Conservation (phyloP, 1,284 basidiomycete genomes). For the Meripilus lineatus region DNA sequence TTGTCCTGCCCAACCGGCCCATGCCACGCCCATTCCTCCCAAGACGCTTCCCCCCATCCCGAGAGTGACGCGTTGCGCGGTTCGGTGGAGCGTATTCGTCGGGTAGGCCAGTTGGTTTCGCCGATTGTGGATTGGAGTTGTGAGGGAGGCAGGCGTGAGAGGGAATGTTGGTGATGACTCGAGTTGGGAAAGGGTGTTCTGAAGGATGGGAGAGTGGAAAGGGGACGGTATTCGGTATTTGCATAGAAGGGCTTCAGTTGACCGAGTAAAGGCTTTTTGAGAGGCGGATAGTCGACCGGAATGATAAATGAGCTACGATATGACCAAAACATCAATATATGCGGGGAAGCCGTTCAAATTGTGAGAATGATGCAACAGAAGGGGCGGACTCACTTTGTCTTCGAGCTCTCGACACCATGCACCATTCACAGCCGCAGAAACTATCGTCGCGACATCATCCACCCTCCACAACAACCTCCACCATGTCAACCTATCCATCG, state of each 20-base stretch:
- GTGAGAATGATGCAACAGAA: conserved; percentile 2
- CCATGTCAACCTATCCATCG: conserved; percentile 59
- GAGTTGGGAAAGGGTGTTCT: conserved; percentile 62
- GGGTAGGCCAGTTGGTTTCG: conserved; percentile 57
- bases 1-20: conserved; percentile 53
- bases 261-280: conserved; percentile 43
- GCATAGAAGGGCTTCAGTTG: conserved; percentile 38
- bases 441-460: conserved; percentile 64
- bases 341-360: too few species aligned
- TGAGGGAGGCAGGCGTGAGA: conserved; percentile 48
- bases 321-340: too few species aligned
- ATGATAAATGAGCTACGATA: conserved; percentile 63
- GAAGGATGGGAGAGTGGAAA: conserved; percentile 62
- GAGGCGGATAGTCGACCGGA: conserved; percentile 59
- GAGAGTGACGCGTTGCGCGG: conserved; percentile 60
- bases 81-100: conserved; percentile 58
- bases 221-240: conserved; percentile 33
- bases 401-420: conserved; percentile 68
- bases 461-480: conserved; percentile 63
- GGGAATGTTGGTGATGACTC: conserved; percentile 42
- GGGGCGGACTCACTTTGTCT: conserved; percentile 43
- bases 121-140: conserved; percentile 50
- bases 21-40: conserved; percentile 38
- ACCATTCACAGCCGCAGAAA: conserved; percentile 47
- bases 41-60: conserved; percentile 44